Conservation (phyloP, 352 stramenopile genomes). For the Phytophthora vignae region DNA sequence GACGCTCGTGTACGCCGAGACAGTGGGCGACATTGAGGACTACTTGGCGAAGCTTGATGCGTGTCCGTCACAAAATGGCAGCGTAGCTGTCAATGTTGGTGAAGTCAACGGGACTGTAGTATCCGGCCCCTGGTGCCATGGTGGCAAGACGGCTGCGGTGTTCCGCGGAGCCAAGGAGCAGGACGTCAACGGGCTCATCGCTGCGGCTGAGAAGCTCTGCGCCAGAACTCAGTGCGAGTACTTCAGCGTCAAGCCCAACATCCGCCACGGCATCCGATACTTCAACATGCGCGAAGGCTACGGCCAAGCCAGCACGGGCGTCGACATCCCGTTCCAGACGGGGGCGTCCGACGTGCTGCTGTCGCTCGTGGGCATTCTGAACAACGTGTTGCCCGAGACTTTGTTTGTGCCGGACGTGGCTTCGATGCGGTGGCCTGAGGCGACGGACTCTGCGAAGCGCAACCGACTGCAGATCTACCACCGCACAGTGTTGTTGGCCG, state of each 20-base stretch:
- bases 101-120: background rate
- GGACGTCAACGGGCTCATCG: slow-evolving; percentile 49
- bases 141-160: slow-evolving; percentile 58
- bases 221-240: slow-evolving; percentile 55
- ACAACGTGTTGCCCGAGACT: slow-evolving; percentile 54
- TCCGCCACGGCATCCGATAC: slow-evolving; percentile 54
- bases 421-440: slow-evolving; percentile 37
- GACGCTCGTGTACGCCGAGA: slow-evolving; percentile 67
- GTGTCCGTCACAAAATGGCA: slow-evolving; percentile 32
- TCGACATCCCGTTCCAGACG: slow-evolving; percentile 60
- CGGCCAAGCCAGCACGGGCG: slow-evolving; percentile 32
- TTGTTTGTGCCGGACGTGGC: slow-evolving; percentile 49
- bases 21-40: slow-evolving; percentile 49
- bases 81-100: background rate
- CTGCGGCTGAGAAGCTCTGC: slow-evolving; percentile 54
- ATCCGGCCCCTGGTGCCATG: slow-evolving; percentile 41
- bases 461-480: slow-evolving; percentile 62
- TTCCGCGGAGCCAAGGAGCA: slow-evolving; percentile 62
- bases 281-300: slow-evolving; percentile 76
- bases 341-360: slow-evolving; percentile 55
- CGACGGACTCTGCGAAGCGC: slow-evolving; percentile 29
- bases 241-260: slow-evolving; percentile 62
- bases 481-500: slow-evolving; percentile 45
- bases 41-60: slow-evolving; percentile 47
- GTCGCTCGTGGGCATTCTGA: slow-evolving; percentile 61